Evolutionary conservation across 2,329 filamentous ascomycete genomes (phyloP), one percentile per base, ranked within the genome.

Genomic region (Trichoderma sp.): DNA sequence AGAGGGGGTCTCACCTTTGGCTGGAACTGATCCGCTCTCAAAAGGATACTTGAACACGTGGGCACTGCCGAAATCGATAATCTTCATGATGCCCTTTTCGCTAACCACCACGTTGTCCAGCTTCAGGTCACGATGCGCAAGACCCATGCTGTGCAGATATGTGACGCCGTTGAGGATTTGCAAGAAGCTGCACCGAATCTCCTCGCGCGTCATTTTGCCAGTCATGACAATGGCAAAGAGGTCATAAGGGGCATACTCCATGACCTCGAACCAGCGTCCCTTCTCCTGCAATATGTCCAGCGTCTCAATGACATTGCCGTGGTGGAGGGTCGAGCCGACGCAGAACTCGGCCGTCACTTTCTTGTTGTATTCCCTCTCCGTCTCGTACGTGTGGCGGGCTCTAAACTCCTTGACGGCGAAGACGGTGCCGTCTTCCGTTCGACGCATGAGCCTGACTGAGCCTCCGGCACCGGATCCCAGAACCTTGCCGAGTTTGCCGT

Each of bases 141-240:
- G 81, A 3, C 95, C 95, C 87, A 97, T 95, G 74, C 91, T 91
- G 77, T 99, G 95, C 67, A 99, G 81, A 76, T 97, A 99, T 12
- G 92, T 92, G 43, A 98, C 93, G 59, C 95, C 95, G 73, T 90
- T 97, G 64, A 99, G 80, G 68, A 99, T 97, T 76, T 99, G 95
- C 69, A 98, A 81, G 72, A 97, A 98, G 67, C 89, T 90, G 77
- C 95, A 99, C 3, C 88, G 89, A 67, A 98, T 86, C 76, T 99
- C 95, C 71, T 96, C 90, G 66, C 92, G 88, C 47, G 87, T 87
- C 95, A 99, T 99, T 78, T 93, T 96, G 43, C 95, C 95, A 0
- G 95, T 98, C 95, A 99, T 99, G 70, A 99, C 95, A 69, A 96
- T 97, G 14, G 95, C 95, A 75, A 99, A 99, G 34, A 99, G 84